Conservation (phyloP, 2,329 filamentous ascomycete species). For the Aspergillus cejpii region DNA sequence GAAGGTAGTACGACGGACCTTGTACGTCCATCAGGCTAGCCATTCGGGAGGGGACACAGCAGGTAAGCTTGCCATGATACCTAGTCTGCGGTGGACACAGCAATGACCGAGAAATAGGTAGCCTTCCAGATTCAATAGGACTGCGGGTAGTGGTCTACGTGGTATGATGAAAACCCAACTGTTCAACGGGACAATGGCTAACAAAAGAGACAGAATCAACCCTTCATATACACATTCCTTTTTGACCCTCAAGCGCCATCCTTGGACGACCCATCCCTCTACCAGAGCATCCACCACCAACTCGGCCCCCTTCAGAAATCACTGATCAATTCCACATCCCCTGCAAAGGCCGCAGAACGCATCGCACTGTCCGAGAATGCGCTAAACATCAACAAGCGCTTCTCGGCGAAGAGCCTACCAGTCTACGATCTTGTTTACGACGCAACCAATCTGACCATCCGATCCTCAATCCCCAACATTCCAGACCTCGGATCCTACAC, state of each 20-base stretch:
- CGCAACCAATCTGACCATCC: constrained; percentile 51
- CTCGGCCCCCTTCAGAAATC: constrained; percentile 44
- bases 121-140: constrained; percentile 13
- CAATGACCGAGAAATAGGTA: constrained; percentile 1
- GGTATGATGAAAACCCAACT: constrained; percentile 22
- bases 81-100: neutral
- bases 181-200: constrained; percentile 5
- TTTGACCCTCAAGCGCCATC: constrained; percentile 41
- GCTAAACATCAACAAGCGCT: constrained; percentile 28
- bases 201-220: constrained; percentile 34
- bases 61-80: constrained; percentile 9
- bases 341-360: constrained; percentile 35
- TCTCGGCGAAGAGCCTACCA: constrained; percentile 31
- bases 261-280: constrained; percentile 40
- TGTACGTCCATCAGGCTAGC: constrained; percentile 30
- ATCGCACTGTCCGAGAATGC: constrained; percentile 29
- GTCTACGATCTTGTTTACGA: constrained; percentile 59
- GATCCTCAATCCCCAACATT: constrained; percentile 59
- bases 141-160: constrained; percentile 41
- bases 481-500: constrained; percentile 45
- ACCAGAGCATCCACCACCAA: constrained; percentile 45
- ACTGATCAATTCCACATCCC: constrained; percentile 43
- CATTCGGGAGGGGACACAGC: constrained; percentile 9
- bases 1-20: constrained; percentile 32
- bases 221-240: constrained; percentile 48